Conservation (phyloP, 2,329 filamentous ascomycete genomes). For the Furcasterigmium furcatum region DNA sequence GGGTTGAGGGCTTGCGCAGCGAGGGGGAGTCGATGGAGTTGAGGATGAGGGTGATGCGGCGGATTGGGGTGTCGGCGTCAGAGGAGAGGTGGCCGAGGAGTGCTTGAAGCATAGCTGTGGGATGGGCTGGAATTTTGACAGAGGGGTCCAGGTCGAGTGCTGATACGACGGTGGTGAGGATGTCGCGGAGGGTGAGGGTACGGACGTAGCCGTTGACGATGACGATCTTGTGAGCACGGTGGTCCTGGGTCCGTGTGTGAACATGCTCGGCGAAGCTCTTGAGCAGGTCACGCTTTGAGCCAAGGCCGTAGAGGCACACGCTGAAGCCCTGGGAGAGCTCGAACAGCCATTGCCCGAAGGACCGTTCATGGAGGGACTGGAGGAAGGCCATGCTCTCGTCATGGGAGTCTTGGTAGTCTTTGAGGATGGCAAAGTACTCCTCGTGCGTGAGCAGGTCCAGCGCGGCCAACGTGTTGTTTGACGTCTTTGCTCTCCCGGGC, state of each 20-base stretch:
- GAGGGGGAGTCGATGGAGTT: slow-evolving; percentile 83
- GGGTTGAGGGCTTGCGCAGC: slow-evolving; percentile 67
- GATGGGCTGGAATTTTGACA: slow-evolving; percentile 54
- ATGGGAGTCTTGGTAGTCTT: slow-evolving; percentile 66
- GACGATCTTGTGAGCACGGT: slow-evolving; percentile 59
- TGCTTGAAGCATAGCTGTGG: slow-evolving; percentile 64
- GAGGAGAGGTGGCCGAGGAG: slow-evolving; percentile 60
- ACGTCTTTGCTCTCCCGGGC: slow-evolving; percentile 77
- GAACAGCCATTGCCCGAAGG: slow-evolving; percentile 89
- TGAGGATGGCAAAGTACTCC: slow-evolving; percentile 76
- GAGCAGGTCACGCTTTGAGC: slow-evolving; percentile 77
- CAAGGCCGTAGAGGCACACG: slow-evolving; percentile 88
- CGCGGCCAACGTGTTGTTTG: slow-evolving; percentile 76
- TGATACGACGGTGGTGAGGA: slow-evolving; percentile 65
- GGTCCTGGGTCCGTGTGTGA: slow-evolving; percentile 40
- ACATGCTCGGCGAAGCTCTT: slow-evolving; percentile 72
- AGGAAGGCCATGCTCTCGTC: slow-evolving; percentile 67
- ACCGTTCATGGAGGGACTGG: slow-evolving; percentile 70
- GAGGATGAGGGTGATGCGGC: slow-evolving; percentile 72
- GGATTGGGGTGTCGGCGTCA: slow-evolving; percentile 47
- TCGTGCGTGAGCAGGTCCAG: slow-evolving; percentile 82
- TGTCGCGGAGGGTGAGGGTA: slow-evolving; percentile 63
- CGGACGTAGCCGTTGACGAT: slow-evolving; percentile 83
- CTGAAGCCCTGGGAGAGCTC: slow-evolving; percentile 86
- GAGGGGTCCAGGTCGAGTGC: slow-evolving; percentile 57